Base-by-base conservation (phyloP, 192 early-diverging fungal species). In the Gaertneriomyces sp. region DNA sequence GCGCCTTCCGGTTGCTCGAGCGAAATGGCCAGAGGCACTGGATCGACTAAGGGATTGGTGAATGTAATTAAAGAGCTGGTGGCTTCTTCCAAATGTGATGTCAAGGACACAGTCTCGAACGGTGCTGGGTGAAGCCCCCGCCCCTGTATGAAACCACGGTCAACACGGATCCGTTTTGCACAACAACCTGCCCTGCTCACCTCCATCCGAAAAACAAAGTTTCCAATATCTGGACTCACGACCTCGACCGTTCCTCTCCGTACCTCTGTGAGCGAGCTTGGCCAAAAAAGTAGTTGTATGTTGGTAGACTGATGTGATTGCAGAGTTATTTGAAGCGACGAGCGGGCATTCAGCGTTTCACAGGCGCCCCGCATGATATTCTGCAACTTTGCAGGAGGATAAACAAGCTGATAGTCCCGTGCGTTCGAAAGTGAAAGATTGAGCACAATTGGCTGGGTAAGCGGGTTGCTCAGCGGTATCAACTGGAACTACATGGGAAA, bases 201-300 rank as follows among this genome's bases (percentile, higher is more conserved):
- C 67, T 78, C 38, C 14, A 76, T 57, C 0, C 42, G 41, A 43
- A 63, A 81, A 39, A 53, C 66, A 58, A 60, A 63, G 46, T 74
- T 66, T 4, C 79, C 79, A 44, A 78, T 70, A 11, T 62, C 60
- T 0, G 11, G 4, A 54, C 71, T 77, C 7, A 50, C 45, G 12
- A 68, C 64, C 16, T 61, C 52, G 0, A 79, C 33, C 3, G 16
- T n/a, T 0, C 53, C 68, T 8, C 42, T 42, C 10, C 53, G 51
- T 7, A 55, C 44, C 56, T 83, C 72, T 11, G 77, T 77, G 50
- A 81, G 40, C 1, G 71, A 71, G 16, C 64, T 74, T 5, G 81
- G 81, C 81, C 81, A 83, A 61, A 79, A 83, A 1, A 77, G 52
- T 4, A 83, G 51, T 60, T 81, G 76, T 42, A 79, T 51, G 53